Evolutionary conservation across 2,329 filamentous ascomycete species (phyloP).

Genomic region (Clonostachys chloroleuca): DNA sequence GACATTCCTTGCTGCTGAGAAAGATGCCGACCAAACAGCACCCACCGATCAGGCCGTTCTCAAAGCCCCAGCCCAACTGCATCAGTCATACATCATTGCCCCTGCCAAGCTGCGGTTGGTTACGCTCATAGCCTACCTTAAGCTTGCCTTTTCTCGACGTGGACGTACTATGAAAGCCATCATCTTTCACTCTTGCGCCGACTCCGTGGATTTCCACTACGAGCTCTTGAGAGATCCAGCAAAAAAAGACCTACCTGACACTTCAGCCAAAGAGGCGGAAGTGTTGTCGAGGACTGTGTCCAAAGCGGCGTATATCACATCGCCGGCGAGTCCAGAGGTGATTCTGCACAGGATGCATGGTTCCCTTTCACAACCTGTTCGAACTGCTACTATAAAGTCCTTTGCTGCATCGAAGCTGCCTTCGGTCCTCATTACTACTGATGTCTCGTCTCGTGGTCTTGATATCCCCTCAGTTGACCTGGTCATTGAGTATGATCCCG

Average conservation of each 20-base stretch:
- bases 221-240: constrained; percentile 61
- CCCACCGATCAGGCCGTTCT: constrained; percentile 48
- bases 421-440: constrained; percentile 84
- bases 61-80: constrained; percentile 82
- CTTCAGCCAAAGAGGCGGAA: constrained; percentile 22
- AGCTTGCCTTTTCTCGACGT: constrained; percentile 80
- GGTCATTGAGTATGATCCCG: constrained; percentile 93
- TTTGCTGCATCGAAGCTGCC: constrained; percentile 73
- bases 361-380: constrained; percentile 80
- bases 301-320: constrained; percentile 68
- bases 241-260: constrained; percentile 14
- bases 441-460: constrained; percentile 91
- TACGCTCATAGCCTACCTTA: constrained; percentile 77
- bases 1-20: constrained; percentile 72
- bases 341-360: constrained; percentile 84
- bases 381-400: constrained; percentile 78
- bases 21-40: constrained; percentile 36
- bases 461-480: constrained; percentile 94
- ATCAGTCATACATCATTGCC: constrained; percentile 84
- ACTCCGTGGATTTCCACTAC: constrained; percentile 96
- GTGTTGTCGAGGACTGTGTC: constrained; percentile 57
- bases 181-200: constrained; percentile 93
- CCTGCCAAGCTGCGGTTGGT: constrained; percentile 89
- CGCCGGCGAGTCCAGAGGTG: constrained; percentile 68
- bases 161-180: constrained; percentile 96